phyloP scores from a whole-genome alignment of 345 rosid genomes.

The Combretum micranthum region DNA sequence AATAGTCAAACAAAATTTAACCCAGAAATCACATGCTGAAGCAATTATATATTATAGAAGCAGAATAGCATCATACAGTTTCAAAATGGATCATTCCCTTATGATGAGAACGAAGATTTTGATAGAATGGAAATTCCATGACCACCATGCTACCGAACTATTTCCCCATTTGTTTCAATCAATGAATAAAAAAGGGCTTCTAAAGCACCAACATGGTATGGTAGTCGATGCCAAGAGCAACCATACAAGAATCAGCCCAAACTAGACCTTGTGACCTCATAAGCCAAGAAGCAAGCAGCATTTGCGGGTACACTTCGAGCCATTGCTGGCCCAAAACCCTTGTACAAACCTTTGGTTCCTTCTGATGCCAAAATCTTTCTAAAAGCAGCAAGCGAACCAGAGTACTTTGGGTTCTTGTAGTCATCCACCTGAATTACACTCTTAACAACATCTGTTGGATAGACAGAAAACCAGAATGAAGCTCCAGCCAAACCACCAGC shows the following conservation, averaged over 20 bases:
- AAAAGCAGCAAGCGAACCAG: constrained; percentile 69
- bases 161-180: constrained; percentile 5
- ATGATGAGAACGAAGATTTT: neutral
- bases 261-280: constrained; percentile 78
- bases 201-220: neutral
- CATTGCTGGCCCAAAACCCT: constrained; percentile 96
- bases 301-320: constrained; percentile 93
- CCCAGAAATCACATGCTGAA: no score
- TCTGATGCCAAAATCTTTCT: constrained; percentile 65
- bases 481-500: constrained; percentile 98
- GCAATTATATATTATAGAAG: no score
- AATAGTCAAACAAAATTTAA: no score
- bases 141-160: constrained; percentile 12
- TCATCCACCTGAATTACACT: constrained; percentile 94
- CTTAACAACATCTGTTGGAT: constrained; percentile 93
- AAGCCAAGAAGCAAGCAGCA: constrained; percentile 96
- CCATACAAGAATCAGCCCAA: constrained; percentile 38
- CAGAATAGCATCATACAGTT: no score
- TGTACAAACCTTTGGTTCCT: constrained; percentile 89
- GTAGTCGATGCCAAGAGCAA: neutral
- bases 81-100: no score
- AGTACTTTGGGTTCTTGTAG: constrained; percentile 69
- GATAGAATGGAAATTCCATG: constrained; percentile 2
- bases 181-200: constrained; percentile 7
- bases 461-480: constrained; percentile 70